Evolutionary conservation across 2,329 filamentous ascomycete genomes (phyloP).

Genomic region (Beauveria pseudobassiana): DNA sequence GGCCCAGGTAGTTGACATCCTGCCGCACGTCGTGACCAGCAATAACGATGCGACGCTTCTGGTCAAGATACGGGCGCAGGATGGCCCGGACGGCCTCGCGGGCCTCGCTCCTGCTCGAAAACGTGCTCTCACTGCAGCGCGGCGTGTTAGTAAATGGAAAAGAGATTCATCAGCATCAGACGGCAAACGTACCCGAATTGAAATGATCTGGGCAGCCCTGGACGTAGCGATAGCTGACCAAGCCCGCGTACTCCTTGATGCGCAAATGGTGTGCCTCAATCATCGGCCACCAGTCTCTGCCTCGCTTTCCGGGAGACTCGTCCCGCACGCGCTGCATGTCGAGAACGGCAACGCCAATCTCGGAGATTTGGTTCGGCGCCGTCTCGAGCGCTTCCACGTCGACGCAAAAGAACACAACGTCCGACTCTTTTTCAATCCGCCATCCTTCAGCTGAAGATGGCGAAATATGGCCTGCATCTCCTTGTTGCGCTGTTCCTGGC

Average conservation of each 20-base stretch:
- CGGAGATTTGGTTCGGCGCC: slow-evolving; percentile 61
- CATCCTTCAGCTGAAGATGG: slow-evolving; percentile 56
- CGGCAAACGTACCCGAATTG: slow-evolving; percentile 56
- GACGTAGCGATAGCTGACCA: slow-evolving; percentile 63
- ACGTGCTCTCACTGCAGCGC: slow-evolving; percentile 32
- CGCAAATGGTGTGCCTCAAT: slow-evolving; percentile 71
- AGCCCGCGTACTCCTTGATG: slow-evolving; percentile 58
- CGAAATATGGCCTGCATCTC: slow-evolving; percentile 58
- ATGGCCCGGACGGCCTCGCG: slow-evolving; percentile 27
- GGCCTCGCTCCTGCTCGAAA: slow-evolving; percentile 29
- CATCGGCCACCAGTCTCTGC: slow-evolving; percentile 56
- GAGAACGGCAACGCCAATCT: slow-evolving; percentile 76
- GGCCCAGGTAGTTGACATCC: slow-evolving; percentile 62
- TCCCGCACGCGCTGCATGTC: slow-evolving; percentile 55
- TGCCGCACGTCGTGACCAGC: slow-evolving; percentile 66
- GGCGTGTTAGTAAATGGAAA: background rate
- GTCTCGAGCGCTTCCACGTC: slow-evolving; percentile 79
- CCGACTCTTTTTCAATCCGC: slow-evolving; percentile 3
- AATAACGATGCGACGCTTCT: slow-evolving; percentile 54
- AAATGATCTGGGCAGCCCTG: slow-evolving; percentile 66
- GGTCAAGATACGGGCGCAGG: slow-evolving; percentile 24
- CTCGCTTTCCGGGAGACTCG: slow-evolving; percentile 52
- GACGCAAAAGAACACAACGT: slow-evolving; percentile 61
- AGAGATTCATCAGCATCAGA: background rate
- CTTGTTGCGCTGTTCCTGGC: slow-evolving; percentile 42